A percentile compares a stretch with the other conserved stretches of the same genome.
phyloP scores from a whole-genome alignment of 2,329 filamentous ascomycete species.

The Exophiala sp. region DNA sequence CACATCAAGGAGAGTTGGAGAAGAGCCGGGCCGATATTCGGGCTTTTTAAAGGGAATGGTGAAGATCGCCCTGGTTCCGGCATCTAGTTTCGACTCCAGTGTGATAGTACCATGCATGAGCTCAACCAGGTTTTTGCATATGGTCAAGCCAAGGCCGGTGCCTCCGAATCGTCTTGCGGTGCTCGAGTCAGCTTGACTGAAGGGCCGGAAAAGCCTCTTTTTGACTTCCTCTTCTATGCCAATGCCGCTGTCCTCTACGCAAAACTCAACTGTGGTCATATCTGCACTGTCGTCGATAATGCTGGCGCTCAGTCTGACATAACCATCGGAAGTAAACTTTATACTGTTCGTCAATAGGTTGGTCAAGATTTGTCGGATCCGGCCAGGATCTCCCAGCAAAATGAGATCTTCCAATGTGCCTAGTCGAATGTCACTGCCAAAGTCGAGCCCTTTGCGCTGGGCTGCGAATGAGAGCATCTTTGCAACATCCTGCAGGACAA shows the following conservation, averaged over 20 bases:
- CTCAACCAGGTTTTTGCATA: constrained; percentile 73
- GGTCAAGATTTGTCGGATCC: constrained; percentile 69
- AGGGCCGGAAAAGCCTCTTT: constrained; percentile 68
- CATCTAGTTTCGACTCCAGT: constrained; percentile 60
- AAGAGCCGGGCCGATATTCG: constrained; percentile 43
- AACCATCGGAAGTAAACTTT: constrained; percentile 66
- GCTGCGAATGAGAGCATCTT: constrained; percentile 76
- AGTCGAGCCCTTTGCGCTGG: constrained; percentile 65
- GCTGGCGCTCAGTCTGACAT: constrained; percentile 59
- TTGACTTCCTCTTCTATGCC: constrained; percentile 73
- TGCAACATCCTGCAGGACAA: constrained; percentile 67
- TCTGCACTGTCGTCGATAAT: constrained; percentile 61
- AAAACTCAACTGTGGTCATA: constrained; percentile 62
- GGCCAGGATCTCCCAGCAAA: constrained; percentile 70
- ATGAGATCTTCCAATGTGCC: constrained; percentile 60
- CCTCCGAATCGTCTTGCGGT: constrained; percentile 74
- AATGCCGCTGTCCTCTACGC: constrained; percentile 71
- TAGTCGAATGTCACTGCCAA: constrained; percentile 58
- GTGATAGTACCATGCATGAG: constrained; percentile 72
- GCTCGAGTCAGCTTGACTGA: constrained; percentile 74
- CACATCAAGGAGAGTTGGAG: constrained; percentile 54
- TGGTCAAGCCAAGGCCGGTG: constrained; percentile 70
- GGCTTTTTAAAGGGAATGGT: constrained; percentile 72
- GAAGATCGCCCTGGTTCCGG: constrained; percentile 68
- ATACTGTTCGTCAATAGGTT: constrained; percentile 73